Conservation (phyloP, 2,329 filamentous ascomycete species). For the Pseudogymnoascus sp. region DNA sequence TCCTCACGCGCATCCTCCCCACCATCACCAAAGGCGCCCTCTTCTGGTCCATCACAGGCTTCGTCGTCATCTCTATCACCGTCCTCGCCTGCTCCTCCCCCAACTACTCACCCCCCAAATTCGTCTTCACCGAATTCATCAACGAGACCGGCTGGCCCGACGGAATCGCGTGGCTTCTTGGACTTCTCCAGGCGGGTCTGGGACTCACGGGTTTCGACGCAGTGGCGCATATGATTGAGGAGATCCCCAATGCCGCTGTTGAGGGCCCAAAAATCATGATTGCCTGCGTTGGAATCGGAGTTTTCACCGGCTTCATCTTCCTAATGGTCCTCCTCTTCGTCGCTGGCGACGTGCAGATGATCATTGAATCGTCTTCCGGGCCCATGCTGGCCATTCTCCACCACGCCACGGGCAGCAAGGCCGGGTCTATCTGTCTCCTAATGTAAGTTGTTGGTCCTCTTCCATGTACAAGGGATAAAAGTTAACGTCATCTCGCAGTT, state of each 20-base stretch:
- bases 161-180: constrained; percentile 34
- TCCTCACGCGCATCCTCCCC: constrained; percentile 31
- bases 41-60: constrained; percentile 34
- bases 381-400: constrained; percentile 20
- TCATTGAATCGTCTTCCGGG: constrained; percentile 37
- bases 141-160: constrained; percentile 41
- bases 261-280: constrained; percentile 21
- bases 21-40: constrained; percentile 23
- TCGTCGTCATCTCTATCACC: constrained; percentile 37
- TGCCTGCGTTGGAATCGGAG: constrained; percentile 33
- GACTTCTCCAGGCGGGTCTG: constrained; percentile 36
- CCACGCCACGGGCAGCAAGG: constrained; percentile 15
- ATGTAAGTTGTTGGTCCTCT: constrained; percentile 13
- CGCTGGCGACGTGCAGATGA: constrained; percentile 35
- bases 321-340: constrained; percentile 37
- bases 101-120: constrained; percentile 39
- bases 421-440: constrained; percentile 17
- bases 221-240: constrained; percentile 38
- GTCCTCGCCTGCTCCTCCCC: constrained; percentile 38
- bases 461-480: neutral
- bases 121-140: constrained; percentile 48
- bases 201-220: constrained; percentile 37
- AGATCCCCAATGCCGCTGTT: constrained; percentile 38
- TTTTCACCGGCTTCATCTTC: constrained; percentile 35
- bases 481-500: constrained; percentile 37